Evolutionary conservation across 2,329 filamentous ascomycete genomes (phyloP), one percentile per base, ranked within the genome.

Genomic region (Rhytidhysteron rufulum): DNA sequence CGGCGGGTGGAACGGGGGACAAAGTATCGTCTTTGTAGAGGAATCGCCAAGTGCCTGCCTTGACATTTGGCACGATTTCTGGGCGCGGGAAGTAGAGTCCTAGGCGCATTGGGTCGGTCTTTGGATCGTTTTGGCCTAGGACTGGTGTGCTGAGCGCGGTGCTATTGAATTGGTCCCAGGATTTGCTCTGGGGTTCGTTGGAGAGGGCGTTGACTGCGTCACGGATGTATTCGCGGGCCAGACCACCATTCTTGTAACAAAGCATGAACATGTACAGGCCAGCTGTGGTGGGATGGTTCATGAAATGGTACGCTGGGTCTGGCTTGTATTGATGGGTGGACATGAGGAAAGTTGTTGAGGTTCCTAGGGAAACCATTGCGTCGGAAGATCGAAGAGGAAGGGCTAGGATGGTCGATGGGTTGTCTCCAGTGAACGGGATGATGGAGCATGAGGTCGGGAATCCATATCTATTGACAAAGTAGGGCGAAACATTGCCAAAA

Each of bases 261-360:
- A 98, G 81, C 93, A 98, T 98, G 69, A 98, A 97, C 93, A 98
- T 97, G 77, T 95, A 96, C 44, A 96, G 79, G 1, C 86, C 88
- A 0, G 83, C 72, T 1, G 88, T 95, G 32, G 89, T 93, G 2
- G 93, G 93, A 67, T 97, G 90, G 72, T 96, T 95, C 79, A 97
- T 94, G 75, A 97, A 95, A 72, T 98, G 93, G 60, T 95, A 95
- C 5, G 86, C 80, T 3, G 88, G 86, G 59, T 96, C 85, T 2
- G 93, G 88, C 63, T 84, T 84, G 75, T 95, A 97, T 55, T 80
- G 77, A n/a, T 88, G 83, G 4, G 93, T 97, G 58, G 86, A 89
- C 91, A 97, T 97, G 45, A 98, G 80, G 73, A 97, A 96, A 3
- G 93, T 98, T 1, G 91, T 96, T 21, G 87, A 94, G 1, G 93